These are phyloP conservation scores for Bothia castanella DNA, from an alignment of 1,284 basidiomycete genomes.

Conservation along the genomic window DNA sequence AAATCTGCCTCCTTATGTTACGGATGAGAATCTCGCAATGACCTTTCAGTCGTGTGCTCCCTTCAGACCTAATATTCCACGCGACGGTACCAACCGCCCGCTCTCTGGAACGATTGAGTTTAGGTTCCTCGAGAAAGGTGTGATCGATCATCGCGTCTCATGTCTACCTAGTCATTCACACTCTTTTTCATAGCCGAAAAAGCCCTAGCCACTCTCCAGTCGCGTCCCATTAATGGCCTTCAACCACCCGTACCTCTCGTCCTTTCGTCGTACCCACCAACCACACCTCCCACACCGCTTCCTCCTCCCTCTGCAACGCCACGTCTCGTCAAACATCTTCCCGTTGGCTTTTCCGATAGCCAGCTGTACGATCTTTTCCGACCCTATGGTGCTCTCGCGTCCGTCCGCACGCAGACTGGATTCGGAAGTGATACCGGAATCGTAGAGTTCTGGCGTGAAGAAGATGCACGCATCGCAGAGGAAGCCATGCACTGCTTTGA, in stretches of 20 bases:
- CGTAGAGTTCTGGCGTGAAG: slow-evolving; percentile 86
- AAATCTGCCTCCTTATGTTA: slow-evolving; percentile 62
- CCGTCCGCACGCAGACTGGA: slow-evolving; percentile 64
- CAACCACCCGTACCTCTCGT: slow-evolving; percentile 56
- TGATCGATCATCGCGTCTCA: slow-evolving; percentile 26
- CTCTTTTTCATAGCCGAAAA: slow-evolving; percentile 65
- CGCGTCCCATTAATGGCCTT: slow-evolving; percentile 60
- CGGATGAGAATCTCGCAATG: slow-evolving; percentile 69
- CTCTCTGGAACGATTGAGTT: slow-evolving; percentile 73
- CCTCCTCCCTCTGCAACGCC: slow-evolving; percentile 71
- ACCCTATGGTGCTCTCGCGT: slow-evolving; percentile 68
- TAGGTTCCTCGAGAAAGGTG: slow-evolving; percentile 73
- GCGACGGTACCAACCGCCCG: slow-evolving; percentile 51
- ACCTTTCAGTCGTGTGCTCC: slow-evolving; percentile 71
- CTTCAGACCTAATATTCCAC: slow-evolving; percentile 69
- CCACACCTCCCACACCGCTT: slow-evolving; percentile 62
- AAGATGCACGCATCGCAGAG: slow-evolving; percentile 76
- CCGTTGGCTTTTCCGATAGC: slow-evolving; percentile 63
- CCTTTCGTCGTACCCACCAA: slow-evolving; percentile 71
- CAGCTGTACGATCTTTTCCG: slow-evolving; percentile 76
- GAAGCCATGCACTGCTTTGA: slow-evolving; percentile 77
- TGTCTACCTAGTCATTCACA: slow-evolving; percentile 9
- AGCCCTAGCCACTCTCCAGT: slow-evolving; percentile 77
- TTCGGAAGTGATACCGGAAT: slow-evolving; percentile 71
- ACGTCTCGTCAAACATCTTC: slow-evolving; percentile 74